A percentile compares a stretch with the other conserved stretches of the same genome.
Conservation (phyloP, 805 yeast genomes). For the Millerozyma miso region DNA sequence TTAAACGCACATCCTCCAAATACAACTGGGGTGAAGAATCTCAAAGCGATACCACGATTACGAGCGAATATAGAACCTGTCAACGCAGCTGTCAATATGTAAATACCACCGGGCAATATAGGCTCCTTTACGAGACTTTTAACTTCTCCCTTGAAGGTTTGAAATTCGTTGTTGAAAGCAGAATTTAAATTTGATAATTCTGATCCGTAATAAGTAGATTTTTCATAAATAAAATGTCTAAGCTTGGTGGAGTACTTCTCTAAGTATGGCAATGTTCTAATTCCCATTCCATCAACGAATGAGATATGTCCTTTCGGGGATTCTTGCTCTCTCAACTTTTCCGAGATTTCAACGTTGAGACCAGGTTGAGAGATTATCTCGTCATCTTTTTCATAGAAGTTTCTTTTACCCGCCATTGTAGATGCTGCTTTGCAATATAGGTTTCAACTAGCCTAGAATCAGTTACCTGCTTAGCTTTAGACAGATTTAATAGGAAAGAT, state of each 20-base stretch:
- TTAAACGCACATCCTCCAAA: conserved; percentile 44
- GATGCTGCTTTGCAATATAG: too few relatives aligned
- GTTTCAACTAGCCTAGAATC: too few relatives aligned
- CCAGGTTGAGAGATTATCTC: conserved; percentile 47
- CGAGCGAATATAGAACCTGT: conserved; percentile 53
- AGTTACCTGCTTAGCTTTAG: too few relatives aligned
- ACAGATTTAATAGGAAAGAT: too few relatives aligned
- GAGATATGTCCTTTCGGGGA: conserved; percentile 35
- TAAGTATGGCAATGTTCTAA: conserved; percentile 45
- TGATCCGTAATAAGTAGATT: conserved; percentile 34
- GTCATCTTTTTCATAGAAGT: conserved; percentile 53
- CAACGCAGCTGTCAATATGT: conserved; percentile 52
- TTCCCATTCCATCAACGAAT: conserved; percentile 51
- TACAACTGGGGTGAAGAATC: conserved; percentile 48
- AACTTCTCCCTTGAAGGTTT: conserved; percentile 24
- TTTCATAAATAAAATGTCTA: conserved; percentile 36
- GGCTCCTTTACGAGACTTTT: conserved; percentile 45
- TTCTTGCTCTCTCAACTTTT: conserved; percentile 35
- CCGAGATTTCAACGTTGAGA: conserved; percentile 31
- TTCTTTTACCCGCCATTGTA: conserved; percentile 22
- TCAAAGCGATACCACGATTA: conserved; percentile 42
- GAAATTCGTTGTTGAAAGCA: conserved; percentile 43
- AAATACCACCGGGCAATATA: conserved; percentile 50
- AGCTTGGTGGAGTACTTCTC: conserved; percentile 39
- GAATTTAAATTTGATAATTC: conserved; percentile 45